Percentiles rank a stretch among this genome's conserved stretches.
Evolutionary conservation across 768 basidiomycete species (phyloP).

Genomic region (Termitomyces sp.): DNA sequence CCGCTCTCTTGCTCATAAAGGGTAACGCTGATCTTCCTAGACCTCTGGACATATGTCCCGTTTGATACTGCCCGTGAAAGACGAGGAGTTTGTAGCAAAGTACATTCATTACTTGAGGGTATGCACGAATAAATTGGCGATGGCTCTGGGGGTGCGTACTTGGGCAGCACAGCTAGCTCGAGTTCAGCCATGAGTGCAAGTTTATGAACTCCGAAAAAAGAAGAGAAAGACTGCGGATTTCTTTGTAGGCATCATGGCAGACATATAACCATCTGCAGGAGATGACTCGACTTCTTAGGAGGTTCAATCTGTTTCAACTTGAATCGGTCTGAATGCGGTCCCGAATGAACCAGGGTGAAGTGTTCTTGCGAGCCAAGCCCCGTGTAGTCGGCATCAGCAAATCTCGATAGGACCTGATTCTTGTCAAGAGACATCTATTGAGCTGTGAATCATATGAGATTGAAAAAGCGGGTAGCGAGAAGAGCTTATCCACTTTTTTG

Average conservation of each 20-base stretch:
- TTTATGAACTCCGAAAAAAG: background rate
- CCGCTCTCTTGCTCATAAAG: constrained; percentile 41
- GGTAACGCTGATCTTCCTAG: constrained; percentile 33
- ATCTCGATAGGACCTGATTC: too few species aligned
- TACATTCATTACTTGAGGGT: constrained; percentile 45
- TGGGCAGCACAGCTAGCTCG: constrained; percentile 27
- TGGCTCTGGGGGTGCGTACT: constrained; percentile 47
- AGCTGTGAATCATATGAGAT: too few species aligned
- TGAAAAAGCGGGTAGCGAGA: too few species aligned
- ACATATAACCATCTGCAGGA: too few species aligned
- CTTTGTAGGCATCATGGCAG: background rate
- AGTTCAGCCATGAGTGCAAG: background rate
- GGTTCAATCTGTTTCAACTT: background rate
- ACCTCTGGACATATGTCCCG: constrained; percentile 34
- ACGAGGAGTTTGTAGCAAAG: constrained; percentile 43
- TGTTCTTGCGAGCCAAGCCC: too few species aligned
- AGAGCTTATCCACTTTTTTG: too few species aligned
- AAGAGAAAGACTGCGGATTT: background rate
- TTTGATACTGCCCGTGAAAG: constrained; percentile 20
- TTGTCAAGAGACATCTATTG: too few species aligned
- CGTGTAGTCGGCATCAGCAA: too few species aligned
- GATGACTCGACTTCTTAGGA: background rate
- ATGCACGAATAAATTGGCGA: constrained; percentile 54
- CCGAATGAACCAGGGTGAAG: too few species aligned
- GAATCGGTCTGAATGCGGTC: too few species aligned